Base-by-base conservation (phyloP, 768 basidiomycete species). In the Russula dissimulans region DNA sequence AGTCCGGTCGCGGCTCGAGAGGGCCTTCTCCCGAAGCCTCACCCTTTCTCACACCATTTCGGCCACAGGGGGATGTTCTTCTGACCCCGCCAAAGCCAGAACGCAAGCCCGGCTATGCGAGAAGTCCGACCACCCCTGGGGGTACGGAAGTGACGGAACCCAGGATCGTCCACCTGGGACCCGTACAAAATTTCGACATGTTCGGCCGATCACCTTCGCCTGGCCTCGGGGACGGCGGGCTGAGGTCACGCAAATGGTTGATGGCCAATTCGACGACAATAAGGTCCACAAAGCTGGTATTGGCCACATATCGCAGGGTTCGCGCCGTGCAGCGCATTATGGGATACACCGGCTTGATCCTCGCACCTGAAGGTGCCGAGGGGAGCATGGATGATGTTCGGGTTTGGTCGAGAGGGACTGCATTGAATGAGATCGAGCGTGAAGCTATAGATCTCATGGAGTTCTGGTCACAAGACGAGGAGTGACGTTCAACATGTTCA, bases 121-220 rank as follows among this genome's bases (percentile, higher is more conserved):
- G 78, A 15, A 74, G 70, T 53, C 71, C 73, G 17, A 71, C 69
- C 29, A 69, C 69, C 1, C 69, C 71, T n/a, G 59, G 69, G 7
- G 71, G 58, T 66, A 58, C 75, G 34, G 74, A 68, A 39, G 66
- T 71, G 32, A 68, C 64, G 11, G 76, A 75, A 0, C 77, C 79
- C 2, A 78, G 74, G 57, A 86, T 87, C 61, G 73, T 85, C 2
- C 85, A 86, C 67, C 77, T 87, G 4, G 84, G 84, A 1, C 81
- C 83, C 1, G 73, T 79, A 9, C 75, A 76, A 38, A 68, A 69
- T 17, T 69, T 74, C 17, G 70, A 61, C 34, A 36, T 62, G 57
- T 44, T 61, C 48, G 61, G 46, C 26, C 60, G 62, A 18, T 54
- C 56, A 10, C 41, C 42, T 14, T 58, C 53, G 17, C 58, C 61